Evolutionary conservation across 1,284 basidiomycete genomes (phyloP).

Genomic region (Mycena citricolor): DNA sequence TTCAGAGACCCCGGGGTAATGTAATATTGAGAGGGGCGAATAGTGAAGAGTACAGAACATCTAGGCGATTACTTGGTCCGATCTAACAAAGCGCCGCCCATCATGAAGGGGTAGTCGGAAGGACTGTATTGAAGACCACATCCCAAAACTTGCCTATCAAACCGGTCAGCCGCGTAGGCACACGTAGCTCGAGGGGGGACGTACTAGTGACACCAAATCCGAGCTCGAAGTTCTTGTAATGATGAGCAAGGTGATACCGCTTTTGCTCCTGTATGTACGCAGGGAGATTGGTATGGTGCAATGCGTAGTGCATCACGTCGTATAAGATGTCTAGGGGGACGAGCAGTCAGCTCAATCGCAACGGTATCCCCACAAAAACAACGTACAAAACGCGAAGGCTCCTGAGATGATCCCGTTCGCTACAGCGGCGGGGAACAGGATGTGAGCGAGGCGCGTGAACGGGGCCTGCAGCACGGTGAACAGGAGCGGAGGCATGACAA

Average conservation of each 20-base stretch:
- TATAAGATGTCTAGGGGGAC: conserved; percentile 72
- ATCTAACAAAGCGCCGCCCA: too few relatives aligned
- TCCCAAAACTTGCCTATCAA: conserved; percentile 89
- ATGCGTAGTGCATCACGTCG: conserved; percentile 82
- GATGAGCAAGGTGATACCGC: conserved; percentile 97
- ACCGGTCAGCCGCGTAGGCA: conserved; percentile 15
- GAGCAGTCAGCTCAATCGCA: conserved; percentile 14
- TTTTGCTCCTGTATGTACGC: conserved; percentile 90
- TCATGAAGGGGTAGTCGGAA: too few relatives aligned
- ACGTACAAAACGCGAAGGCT: conserved; percentile 85
- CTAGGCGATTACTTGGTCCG: too few relatives aligned
- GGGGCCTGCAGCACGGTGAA: conserved; percentile 82
- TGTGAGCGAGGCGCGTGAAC: conserved; percentile 86
- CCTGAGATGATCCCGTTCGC: conserved; percentile 96
- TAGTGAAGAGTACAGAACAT: too few relatives aligned
- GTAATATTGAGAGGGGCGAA: too few relatives aligned
- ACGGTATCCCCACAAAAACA: not conserved
- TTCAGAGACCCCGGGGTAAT: too few relatives aligned
- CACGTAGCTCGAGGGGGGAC: conserved; percentile 28
- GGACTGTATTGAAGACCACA: conserved; percentile 78
- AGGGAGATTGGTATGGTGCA: conserved; percentile 90
- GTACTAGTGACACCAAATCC: conserved; percentile 95
- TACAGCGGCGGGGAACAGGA: conserved; percentile 79
- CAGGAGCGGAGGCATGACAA: conserved; percentile 95
- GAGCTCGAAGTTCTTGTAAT: conserved; percentile 97